Percentiles rank a stretch among this genome's conserved stretches.
These are phyloP conservation scores for Boletus patriciae DNA, from an alignment of 768 basidiomycete genomes.

Conservation along the genomic window DNA sequence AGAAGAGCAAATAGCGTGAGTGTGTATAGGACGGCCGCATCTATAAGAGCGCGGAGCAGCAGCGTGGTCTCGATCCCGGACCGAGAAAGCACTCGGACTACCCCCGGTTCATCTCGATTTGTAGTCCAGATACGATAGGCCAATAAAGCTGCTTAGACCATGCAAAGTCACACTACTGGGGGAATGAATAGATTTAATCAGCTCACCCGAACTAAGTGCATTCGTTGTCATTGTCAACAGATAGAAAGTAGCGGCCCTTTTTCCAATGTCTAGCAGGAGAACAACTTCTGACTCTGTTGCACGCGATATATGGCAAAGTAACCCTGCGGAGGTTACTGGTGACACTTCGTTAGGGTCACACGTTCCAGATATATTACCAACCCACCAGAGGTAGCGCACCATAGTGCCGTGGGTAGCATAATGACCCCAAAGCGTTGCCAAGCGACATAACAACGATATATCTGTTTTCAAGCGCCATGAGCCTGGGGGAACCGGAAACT, in stretches of 20 bases:
- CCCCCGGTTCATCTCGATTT: conserved; percentile 5
- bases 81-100: conserved; percentile 12
- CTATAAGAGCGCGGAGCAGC: conserved; percentile 18
- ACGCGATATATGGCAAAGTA: conserved; percentile 4
- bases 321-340: conserved; percentile 10
- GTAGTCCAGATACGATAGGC: conserved; percentile 19
- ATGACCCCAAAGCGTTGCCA: conserved; percentile 19
- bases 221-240: conserved; percentile 23
- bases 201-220: conserved; percentile 20
- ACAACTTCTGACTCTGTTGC: not conserved
- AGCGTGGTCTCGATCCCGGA: conserved; percentile 3
- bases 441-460: conserved; percentile 26
- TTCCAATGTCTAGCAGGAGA: not conserved
- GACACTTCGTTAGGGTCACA: not conserved
- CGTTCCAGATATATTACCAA: not conserved
- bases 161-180: not conserved
- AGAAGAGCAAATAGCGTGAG: conserved; percentile 14
- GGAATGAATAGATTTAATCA: not conserved
- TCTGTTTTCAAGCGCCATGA: conserved; percentile 3
- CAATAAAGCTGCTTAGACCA: conserved; percentile 8
- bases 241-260: conserved; percentile 20
- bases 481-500: not conserved
- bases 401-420: conserved; percentile 14
- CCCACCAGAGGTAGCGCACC: conserved; percentile 21
- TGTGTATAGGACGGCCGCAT: conserved; percentile 17